These are phyloP conservation scores for Candida caryicola DNA, from an alignment of 805 yeast species.

Conservation along the genomic window DNA sequence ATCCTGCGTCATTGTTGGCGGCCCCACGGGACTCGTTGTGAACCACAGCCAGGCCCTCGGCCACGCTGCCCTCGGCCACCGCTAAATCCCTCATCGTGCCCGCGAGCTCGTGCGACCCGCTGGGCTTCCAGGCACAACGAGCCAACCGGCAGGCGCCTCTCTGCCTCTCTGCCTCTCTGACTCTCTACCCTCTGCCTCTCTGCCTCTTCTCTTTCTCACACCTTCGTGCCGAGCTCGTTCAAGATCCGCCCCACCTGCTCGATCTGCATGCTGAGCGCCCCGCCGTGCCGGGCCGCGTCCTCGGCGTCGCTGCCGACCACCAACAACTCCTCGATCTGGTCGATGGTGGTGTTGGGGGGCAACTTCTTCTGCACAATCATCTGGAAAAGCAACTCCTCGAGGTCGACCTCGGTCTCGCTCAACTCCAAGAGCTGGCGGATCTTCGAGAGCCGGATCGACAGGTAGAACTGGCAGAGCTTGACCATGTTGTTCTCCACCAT, in stretches of 20 bases:
- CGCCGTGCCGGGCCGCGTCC: constrained; percentile 1
- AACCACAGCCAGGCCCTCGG: no score
- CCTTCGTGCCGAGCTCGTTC: constrained; percentile 15
- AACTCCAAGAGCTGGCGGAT: constrained; percentile 19
- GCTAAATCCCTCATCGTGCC: no score
- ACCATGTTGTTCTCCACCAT: constrained; percentile 31
- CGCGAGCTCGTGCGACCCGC: no score
- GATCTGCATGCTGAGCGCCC: constrained; percentile 21
- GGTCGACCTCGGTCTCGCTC: constrained; percentile 10
- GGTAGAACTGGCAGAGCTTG: constrained; percentile 29
- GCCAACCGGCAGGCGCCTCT: no score
- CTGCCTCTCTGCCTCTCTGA: no score
- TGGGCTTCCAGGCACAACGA: no score
- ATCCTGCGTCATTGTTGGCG: no score
- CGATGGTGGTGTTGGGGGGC: constrained; percentile 27
- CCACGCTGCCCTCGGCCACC: no score
- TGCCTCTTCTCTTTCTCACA: neutral
- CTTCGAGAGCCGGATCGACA: constrained; percentile 20
- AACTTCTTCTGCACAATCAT: constrained; percentile 37
- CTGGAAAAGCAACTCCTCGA: constrained; percentile 27
- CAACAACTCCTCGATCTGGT: constrained; percentile 28
- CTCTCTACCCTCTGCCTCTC: no score
- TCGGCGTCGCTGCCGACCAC: constrained; percentile 19
- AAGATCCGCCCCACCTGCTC: constrained; percentile 26
- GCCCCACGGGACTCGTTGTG: no score